phyloP scores from a whole-genome alignment of 2,329 filamentous ascomycete species.

The Diaporthe sp. region DNA sequence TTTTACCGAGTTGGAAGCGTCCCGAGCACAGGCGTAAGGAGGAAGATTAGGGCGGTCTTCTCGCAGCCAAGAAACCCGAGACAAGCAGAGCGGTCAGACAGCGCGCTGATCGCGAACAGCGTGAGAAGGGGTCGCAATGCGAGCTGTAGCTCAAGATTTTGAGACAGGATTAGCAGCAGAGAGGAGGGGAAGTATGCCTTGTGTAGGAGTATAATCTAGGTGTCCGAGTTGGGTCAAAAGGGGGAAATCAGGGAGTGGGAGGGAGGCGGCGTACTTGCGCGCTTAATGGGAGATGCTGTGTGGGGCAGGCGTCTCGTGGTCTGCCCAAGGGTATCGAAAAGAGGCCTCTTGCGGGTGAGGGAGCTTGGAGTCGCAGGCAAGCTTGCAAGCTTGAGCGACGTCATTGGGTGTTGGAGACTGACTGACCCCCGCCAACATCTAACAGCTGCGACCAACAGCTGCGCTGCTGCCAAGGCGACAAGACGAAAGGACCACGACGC shows the following conservation, averaged over 20 bases:
- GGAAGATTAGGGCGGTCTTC: background rate
- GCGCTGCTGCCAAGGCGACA: conserved; percentile 15
- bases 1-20: conserved; percentile 25
- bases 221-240: conserved; percentile 6
- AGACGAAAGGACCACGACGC: conserved; percentile 1
- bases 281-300: conserved; percentile 22
- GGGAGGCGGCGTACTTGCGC: conserved; percentile 22
- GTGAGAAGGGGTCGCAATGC: background rate
- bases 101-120: conserved; percentile 20
- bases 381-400: conserved; percentile 34
- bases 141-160: background rate
- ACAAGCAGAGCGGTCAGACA: background rate
- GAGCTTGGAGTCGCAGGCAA: conserved; percentile 15
- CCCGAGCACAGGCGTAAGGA: background rate
- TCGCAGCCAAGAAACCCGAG: conserved; percentile 27
- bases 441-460: conserved; percentile 12
- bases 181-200: background rate
- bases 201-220: background rate
- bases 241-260: conserved; percentile 3
- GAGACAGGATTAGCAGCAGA: background rate
- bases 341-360: conserved; percentile 14
- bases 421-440: conserved; percentile 19
- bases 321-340: conserved; percentile 9
- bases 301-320: conserved; percentile 29
- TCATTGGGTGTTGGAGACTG: conserved; percentile 33